Evolutionary conservation across 2,329 filamentous ascomycete species (phyloP).

Genomic region (Claviceps paspali): DNA sequence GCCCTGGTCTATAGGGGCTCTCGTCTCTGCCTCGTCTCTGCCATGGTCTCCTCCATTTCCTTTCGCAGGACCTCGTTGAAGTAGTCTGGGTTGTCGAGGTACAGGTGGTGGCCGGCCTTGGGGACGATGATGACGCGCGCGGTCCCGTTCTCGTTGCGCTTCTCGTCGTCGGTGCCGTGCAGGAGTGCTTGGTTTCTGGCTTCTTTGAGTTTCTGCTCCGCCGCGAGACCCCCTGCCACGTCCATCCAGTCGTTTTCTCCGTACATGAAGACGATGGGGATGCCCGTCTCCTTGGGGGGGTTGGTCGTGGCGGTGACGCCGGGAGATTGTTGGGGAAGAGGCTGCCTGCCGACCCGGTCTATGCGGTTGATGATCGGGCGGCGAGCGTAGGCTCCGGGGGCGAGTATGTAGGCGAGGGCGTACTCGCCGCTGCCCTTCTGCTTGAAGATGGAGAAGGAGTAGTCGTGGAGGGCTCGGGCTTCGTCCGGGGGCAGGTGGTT

Average conservation of each 20-base stretch:
- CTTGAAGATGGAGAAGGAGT: conserved; percentile 86
- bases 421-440: conserved; percentile 90
- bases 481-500: conserved; percentile 71
- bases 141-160: conserved; percentile 56
- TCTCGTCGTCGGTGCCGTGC: conserved; percentile 51
- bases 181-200: conserved; percentile 45
- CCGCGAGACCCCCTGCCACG: conserved; percentile 65
- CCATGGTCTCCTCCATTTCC: conserved; percentile 36
- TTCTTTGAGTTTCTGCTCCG: conserved; percentile 62
- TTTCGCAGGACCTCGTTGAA: conserved; percentile 38
- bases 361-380: conserved; percentile 79
- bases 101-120: conserved; percentile 44
- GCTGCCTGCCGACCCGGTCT: conserved; percentile 68
- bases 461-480: conserved; percentile 74
- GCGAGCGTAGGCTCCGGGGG: conserved; percentile 82
- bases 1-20: too few species aligned
- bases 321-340: conserved; percentile 18
- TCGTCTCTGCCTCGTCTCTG: conserved; percentile 10
- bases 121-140: conserved; percentile 68
- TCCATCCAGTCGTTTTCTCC: conserved; percentile 99
- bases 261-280: conserved; percentile 87
- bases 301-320: conserved; percentile 7
- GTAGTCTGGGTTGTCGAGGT: conserved; percentile 42
- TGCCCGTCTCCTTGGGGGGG: conserved; percentile 39
- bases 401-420: conserved; percentile 79